Base-by-base conservation (phyloP, 2,329 filamentous ascomycete species). In the Botryotinia calthae region DNA sequence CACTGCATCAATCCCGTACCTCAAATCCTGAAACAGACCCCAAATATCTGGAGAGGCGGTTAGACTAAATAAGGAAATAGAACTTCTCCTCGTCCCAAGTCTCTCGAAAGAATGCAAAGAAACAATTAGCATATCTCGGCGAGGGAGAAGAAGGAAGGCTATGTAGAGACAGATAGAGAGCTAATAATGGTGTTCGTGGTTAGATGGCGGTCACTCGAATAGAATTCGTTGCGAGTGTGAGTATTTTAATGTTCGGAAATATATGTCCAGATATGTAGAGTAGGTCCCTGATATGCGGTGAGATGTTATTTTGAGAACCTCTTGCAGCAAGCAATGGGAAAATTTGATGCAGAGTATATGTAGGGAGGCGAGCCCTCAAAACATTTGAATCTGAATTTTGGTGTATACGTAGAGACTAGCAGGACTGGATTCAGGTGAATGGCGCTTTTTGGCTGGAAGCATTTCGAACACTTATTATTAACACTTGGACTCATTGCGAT, bases 241-340 rank as follows among this genome's bases (percentile, higher is more conserved):
- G 40, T 25, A n/a, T 42, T 25, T 56, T 42, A 48, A 67, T 22
- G 22, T 16, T 56, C 65, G 65, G 65, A 56, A 31, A 67, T 67
- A 63, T 51, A 70, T 71, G 42, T 62, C 31, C 48, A 10, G 37
- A 16, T 6, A 34, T 34, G 34, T 34, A 34, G 34, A 6, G 48
- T 69, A 34, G 2, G 8, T 64, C 56, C 46, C 7, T 48, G 58
- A 40, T 71, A 71, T 71, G 70, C 61, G 54, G 70, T 67, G 42
- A 67, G 70, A 65, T 37, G 14, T 54, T 65, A 66, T 71, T 65
- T 71, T 44, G 42, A 71, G 69, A 71, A 54, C 22, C 22, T 34
- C 42, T 34, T 59, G 54, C 51, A 69, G 64, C 20, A 28, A 9
- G 6, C n/a, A 34, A n/a, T 51, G 22, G 51, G 22, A 66, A 28